Conservation (phyloP, 495 filamentous ascomycete genomes). For the Massariosphaeria phaeospora region DNA sequence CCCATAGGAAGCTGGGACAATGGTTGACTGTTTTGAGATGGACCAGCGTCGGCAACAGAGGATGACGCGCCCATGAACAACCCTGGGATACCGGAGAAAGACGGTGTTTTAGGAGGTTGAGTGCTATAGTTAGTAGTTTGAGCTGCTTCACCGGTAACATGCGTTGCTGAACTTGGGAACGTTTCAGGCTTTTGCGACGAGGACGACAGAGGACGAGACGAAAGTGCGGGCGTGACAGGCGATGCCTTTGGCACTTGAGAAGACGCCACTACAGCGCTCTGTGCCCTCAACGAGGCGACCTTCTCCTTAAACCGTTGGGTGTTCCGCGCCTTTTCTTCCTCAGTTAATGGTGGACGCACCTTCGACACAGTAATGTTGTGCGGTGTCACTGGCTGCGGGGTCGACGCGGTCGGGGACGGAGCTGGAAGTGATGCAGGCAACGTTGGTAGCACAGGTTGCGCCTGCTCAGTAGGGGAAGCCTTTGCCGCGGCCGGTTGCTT, state of each 20-base stretch:
- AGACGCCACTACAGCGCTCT: neutral
- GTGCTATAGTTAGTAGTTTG: neutral
- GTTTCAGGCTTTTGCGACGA: neutral
- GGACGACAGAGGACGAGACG: neutral
- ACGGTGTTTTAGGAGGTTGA: neutral
- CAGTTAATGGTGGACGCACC: neutral
- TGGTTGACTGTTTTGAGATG: no score
- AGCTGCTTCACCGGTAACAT: no score
- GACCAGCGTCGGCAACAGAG: neutral
- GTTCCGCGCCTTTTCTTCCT: constrained; percentile 17
- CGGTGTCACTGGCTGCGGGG: neutral
- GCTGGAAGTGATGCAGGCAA: neutral
- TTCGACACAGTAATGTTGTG: neutral
- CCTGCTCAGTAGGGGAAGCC: neutral
- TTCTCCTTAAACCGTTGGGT: constrained; percentile 30
- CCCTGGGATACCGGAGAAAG: constrained; percentile 47
- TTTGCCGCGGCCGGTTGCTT: constrained; percentile 3
- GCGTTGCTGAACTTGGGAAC: neutral
- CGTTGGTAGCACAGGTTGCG: neutral
- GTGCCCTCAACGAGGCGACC: constrained; percentile 25
- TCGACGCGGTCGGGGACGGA: neutral
- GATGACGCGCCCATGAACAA: constrained; percentile 47
- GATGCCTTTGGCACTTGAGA: neutral
- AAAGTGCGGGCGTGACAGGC: neutral
- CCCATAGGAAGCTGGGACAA: no score